Percentiles rank a stretch among this genome's conserved stretches.
phyloP scores from a whole-genome alignment of 225 moss, liverwort and hornwort genomes.

The Physcomitrellopsis africana region DNA sequence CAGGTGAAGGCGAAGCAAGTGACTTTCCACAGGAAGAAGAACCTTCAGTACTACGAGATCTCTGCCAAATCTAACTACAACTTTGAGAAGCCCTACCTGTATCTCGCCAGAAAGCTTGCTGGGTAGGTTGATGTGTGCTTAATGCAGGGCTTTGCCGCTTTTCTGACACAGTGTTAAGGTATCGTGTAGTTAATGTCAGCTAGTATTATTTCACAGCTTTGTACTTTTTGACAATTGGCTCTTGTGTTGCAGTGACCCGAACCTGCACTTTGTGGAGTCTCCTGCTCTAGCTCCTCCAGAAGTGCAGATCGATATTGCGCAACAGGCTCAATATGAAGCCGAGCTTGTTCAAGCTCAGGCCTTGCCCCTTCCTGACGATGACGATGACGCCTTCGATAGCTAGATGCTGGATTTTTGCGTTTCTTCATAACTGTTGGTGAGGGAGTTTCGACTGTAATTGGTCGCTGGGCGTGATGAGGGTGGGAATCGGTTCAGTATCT shows the following conservation, averaged over 20 bases:
- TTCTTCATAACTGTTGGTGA: too few relatives aligned
- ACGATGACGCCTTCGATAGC: constrained; percentile 38
- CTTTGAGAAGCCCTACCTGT: constrained; percentile 45
- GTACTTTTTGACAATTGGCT: not conserved
- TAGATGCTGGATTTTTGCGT: constrained; percentile 3
- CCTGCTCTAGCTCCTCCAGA: constrained; percentile 47
- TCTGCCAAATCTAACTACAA: constrained; percentile 47
- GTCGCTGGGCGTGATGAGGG: too few relatives aligned
- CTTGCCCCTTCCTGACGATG: constrained; percentile 36
- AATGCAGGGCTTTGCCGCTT: too few relatives aligned
- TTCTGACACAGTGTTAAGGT: too few relatives aligned
- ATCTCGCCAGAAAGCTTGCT: constrained; percentile 46
- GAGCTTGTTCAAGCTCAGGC: constrained; percentile 32
- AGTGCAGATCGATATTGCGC: constrained; percentile 38
- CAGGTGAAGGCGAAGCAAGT: constrained; percentile 50
- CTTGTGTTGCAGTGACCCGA: constrained; percentile 21
- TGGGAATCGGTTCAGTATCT: too few relatives aligned
- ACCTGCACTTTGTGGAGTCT: constrained; percentile 45
- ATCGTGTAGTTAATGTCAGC: too few relatives aligned
- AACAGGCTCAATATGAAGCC: constrained; percentile 39
- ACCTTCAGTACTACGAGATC: constrained; percentile 48
- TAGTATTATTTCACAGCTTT: too few relatives aligned
- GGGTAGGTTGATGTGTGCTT: constrained; percentile 27
- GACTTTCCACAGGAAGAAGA: constrained; percentile 50
- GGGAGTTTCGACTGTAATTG: too few relatives aligned